These are phyloP conservation scores for Aspergillus mulundensis DNA, from an alignment of 495 filamentous ascomycete species.

Conservation along the genomic window DNA sequence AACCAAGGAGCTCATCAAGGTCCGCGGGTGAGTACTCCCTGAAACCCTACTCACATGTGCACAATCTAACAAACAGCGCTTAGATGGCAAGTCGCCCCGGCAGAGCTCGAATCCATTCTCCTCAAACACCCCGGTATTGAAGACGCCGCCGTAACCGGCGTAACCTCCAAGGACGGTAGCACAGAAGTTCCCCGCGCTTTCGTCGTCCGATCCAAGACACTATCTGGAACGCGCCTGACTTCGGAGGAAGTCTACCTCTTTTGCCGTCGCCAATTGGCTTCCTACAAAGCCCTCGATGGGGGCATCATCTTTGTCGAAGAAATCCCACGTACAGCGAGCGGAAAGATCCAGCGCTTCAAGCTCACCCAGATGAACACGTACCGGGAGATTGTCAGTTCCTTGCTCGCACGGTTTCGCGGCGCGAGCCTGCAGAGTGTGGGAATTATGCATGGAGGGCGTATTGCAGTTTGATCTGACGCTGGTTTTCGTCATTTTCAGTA, in stretches of 20 bases:
- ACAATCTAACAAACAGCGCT: background rate
- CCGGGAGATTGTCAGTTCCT: conserved; percentile 40
- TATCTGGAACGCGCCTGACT: conserved; percentile 29
- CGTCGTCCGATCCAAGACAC: conserved; percentile 51
- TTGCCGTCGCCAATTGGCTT: conserved; percentile 55
- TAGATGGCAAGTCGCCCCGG: conserved; percentile 74
- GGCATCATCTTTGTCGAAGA: conserved; percentile 69
- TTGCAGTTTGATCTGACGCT: conserved; percentile 13
- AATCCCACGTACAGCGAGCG: conserved; percentile 72
- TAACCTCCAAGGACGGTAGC: conserved; percentile 47
- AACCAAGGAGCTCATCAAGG: conserved; percentile 75
- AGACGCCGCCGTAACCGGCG: conserved; percentile 77
- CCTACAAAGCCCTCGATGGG: conserved; percentile 66
- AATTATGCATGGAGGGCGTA: conserved; percentile 21
- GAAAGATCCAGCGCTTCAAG: conserved; percentile 67
- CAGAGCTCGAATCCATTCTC: conserved; percentile 77
- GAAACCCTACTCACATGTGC: background rate
- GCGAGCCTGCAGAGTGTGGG: conserved; percentile 22
- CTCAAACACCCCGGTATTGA: conserved; percentile 62
- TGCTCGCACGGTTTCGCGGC: conserved; percentile 32
- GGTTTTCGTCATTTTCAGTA: background rate
- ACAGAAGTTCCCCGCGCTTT: conserved; percentile 72
- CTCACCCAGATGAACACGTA: conserved; percentile 44
- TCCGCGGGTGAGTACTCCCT: conserved; percentile 35
- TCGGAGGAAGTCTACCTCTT: conserved; percentile 60